phyloP scores from a whole-genome alignment of 2,329 filamentous ascomycete genomes.

The Colletotrichum sp. region DNA sequence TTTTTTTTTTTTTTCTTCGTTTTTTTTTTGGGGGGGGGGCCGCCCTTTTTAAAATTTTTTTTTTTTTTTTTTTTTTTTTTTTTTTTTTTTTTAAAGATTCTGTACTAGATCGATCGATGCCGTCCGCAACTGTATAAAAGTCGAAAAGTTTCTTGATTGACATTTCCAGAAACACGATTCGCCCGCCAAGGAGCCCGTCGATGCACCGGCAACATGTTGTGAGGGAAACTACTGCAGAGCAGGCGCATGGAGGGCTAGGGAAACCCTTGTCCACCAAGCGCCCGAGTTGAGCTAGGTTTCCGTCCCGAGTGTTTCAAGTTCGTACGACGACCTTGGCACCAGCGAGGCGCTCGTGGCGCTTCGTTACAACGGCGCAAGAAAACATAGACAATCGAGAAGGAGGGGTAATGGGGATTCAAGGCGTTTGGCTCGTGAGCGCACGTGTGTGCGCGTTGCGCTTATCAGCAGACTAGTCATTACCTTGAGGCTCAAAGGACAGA shows the following conservation, averaged over 20 bases:
- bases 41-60: background rate
- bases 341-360: slow-evolving; percentile 7
- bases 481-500: background rate
- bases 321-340: slow-evolving; percentile 14
- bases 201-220: background rate
- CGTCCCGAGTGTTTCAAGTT: slow-evolving; percentile 16
- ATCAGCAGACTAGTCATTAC: background rate
- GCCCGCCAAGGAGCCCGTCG: background rate
- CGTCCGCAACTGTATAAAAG: background rate
- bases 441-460: background rate
- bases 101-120: background rate
- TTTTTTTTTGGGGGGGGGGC: no score
- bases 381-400: background rate
- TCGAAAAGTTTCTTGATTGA: background rate
- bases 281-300: slow-evolving; percentile 4
- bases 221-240: background rate
- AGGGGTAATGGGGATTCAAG: background rate
- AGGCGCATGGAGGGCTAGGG: background rate
- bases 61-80: background rate
- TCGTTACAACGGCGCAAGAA: background rate
- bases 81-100: background rate
- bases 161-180: background rate
- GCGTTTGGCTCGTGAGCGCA: background rate
- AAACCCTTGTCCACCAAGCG: slow-evolving; percentile 14
- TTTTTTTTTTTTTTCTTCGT: no score